Evolutionary conservation across 805 yeast species (phyloP).

Genomic region (Yamadazyma akitaensis): DNA sequence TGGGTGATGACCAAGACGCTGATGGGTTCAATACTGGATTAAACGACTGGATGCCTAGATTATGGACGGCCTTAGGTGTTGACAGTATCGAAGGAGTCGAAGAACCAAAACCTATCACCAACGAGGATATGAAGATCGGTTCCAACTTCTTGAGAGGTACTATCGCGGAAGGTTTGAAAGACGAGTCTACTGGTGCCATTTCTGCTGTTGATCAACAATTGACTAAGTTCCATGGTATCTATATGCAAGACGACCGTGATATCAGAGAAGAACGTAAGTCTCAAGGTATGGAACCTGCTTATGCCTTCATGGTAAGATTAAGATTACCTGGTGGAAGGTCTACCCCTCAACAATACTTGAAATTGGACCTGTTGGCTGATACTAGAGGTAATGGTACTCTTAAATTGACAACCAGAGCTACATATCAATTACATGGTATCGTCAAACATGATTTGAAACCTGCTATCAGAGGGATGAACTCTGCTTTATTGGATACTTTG

Average conservation of each 20-base stretch:
- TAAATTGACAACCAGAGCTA: constrained; percentile 94
- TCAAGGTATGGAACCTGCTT: constrained; percentile 92
- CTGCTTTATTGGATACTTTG: constrained; percentile 85
- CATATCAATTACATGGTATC: constrained; percentile 94
- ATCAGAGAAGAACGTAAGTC: constrained; percentile 88
- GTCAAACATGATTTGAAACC: constrained; percentile 87
- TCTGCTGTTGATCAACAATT: constrained; percentile 88
- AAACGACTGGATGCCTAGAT: constrained; percentile 74
- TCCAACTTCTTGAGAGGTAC: constrained; percentile 92
- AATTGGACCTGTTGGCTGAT: constrained; percentile 77
- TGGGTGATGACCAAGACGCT: constrained; percentile 97
- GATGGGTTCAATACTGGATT: constrained; percentile 95
- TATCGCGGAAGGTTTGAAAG: constrained; percentile 79
- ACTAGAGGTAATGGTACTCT: constrained; percentile 88
- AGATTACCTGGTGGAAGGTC: constrained; percentile 93
- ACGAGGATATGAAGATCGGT: constrained; percentile 89
- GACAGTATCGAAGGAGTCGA: constrained; percentile 75
- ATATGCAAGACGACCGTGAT: constrained; percentile 98
- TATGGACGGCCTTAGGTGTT: constrained; percentile 90
- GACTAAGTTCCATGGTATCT: constrained; percentile 96
- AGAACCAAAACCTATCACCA: constrained; percentile 88
- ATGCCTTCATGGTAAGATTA: constrained; percentile 94
- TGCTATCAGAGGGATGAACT: constrained; percentile 88
- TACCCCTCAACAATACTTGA: constrained; percentile 84
- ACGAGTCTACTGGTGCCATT: constrained; percentile 85